Percentiles rank a stretch among this genome's conserved stretches.
Evolutionary conservation across 345 rosid species (phyloP).

Genomic region (Litchi chinensis): DNA sequence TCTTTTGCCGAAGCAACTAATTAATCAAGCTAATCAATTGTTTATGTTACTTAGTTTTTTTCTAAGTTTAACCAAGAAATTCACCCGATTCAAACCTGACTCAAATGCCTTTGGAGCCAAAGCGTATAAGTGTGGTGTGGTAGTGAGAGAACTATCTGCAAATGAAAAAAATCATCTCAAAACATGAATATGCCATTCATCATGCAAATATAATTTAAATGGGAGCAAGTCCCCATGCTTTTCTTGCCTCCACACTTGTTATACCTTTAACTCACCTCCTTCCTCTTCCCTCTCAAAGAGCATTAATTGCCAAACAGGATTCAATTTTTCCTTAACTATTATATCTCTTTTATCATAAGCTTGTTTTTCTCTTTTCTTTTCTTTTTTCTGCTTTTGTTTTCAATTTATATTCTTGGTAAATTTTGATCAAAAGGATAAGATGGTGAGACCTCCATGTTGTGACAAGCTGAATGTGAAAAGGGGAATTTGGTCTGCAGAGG

Average conservation of each 20-base stretch:
- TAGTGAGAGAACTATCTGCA: constrained; percentile 7
- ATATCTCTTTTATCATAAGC: neutral
- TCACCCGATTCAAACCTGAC: constrained; percentile 53
- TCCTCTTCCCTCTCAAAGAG: constrained; percentile 22
- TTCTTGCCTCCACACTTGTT: constrained; percentile 40
- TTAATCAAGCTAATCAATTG: constrained; percentile 20
- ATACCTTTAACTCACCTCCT: constrained; percentile 35
- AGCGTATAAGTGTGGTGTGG: constrained; percentile 19
- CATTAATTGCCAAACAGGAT: constrained; percentile 17
- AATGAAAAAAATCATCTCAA: constrained; percentile 12
- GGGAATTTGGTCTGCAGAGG: constrained; percentile 63
- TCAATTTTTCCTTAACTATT: neutral
- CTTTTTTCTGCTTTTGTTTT: neutral
- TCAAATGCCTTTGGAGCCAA: constrained; percentile 30
- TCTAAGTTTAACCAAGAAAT: constrained; percentile 36
- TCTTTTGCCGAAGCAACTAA: constrained; percentile 34
- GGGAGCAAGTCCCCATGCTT: constrained; percentile 43
- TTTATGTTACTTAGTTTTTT: constrained; percentile 26
- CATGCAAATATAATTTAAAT: constrained; percentile 40
- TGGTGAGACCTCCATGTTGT: constrained; percentile 55
- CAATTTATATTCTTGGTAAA: neutral
- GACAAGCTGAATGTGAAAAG: constrained; percentile 43
- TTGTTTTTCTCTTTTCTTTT: no score
- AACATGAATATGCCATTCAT: constrained; percentile 32
- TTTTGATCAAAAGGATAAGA: constrained; percentile 18